These are phyloP conservation scores for Murraya paniculata DNA, from an alignment of 345 rosid species.

Conservation along the genomic window DNA sequence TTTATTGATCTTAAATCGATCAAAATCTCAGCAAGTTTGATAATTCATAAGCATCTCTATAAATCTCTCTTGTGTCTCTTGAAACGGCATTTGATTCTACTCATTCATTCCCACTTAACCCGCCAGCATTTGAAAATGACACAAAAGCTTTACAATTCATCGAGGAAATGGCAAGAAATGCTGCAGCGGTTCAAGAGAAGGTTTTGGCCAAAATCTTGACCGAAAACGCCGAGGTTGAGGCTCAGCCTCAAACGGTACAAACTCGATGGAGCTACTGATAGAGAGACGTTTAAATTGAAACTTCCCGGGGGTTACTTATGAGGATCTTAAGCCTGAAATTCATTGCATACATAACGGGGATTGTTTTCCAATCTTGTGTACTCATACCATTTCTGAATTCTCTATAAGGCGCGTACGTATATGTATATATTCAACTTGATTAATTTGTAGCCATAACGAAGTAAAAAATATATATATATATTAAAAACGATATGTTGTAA, in stretches of 20 bases:
- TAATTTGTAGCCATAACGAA: too few relatives aligned
- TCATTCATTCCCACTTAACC: slow-evolving; percentile 59
- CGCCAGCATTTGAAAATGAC: slow-evolving; percentile 71
- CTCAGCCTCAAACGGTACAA: slow-evolving; percentile 44
- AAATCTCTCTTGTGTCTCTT: background rate
- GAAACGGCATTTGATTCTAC: slow-evolving; percentile 63
- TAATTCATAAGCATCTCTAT: background rate
- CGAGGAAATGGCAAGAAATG: slow-evolving; percentile 68
- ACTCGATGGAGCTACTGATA: slow-evolving; percentile 61
- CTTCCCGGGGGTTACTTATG: slow-evolving; percentile 76
- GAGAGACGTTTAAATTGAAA: slow-evolving; percentile 60
- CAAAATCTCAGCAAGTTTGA: background rate
- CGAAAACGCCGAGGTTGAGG: slow-evolving; percentile 64
- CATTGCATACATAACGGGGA: slow-evolving; percentile 92
- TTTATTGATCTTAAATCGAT: too few relatives aligned
- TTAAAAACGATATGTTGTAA: background rate
- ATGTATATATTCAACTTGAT: background rate
- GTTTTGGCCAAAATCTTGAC: slow-evolving; percentile 61
- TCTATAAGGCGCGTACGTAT: slow-evolving; percentile 67
- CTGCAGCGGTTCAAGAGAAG: slow-evolving; percentile 55
- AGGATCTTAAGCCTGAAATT: slow-evolving; percentile 80
- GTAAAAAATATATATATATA: background rate
- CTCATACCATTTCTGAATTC: slow-evolving; percentile 85
- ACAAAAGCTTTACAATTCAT: slow-evolving; percentile 75
- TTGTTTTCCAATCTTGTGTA: slow-evolving; percentile 67